Base-by-base conservation (phyloP, 129 eudicot species). In the Ambrosia artemisiifolia region DNA sequence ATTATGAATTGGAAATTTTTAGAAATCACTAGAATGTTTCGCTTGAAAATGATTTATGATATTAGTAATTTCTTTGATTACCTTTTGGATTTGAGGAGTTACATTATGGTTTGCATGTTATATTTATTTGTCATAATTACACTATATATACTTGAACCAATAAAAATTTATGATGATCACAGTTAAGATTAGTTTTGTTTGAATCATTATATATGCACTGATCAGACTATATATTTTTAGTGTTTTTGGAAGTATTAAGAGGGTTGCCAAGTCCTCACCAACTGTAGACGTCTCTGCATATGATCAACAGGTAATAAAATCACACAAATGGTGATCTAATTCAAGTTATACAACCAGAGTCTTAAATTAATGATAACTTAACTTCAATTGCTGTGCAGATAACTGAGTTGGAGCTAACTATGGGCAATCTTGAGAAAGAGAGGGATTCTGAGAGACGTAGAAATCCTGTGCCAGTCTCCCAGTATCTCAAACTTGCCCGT, bases 401-500 rank as follows among this genome's bases (percentile, higher is more conserved):
- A 49, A 93, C 96, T 0, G 98, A 93, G 63, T 61, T 93, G 80
- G 90, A 93, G 83, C 80, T 93, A 46, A 83, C 95, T 10, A 86
- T 93, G 59, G 98, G 90, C 61, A 80, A 88, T 67, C 92, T 93
- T 46, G 98, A 93, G 80, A 93, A 90, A 72, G 98, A 93, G 76
- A 78, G 98, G 76, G 98, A 93, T 73, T 93, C 67, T 93, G 70
- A 90, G 98, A 78, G 98, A 93, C 44, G 75, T 93, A 16, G 98
- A 93, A 81, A 82, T 93, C 69, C 48, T 93, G 67, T 93, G 98
- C 85, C 98, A 90, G 79, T 69, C 75, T 75, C 95, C 98, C n/a
- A 77, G 63, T 56, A 87, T 93, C 69, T 88, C 87, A 77, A 83
- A 81, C 67, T 74, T 69, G 16, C 95, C 93, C 0, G 98, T 93